Evolutionary conservation across 1,284 basidiomycete genomes (phyloP), one percentile per base, ranked within the genome.

Genomic region (Leucoagaricus sp.): DNA sequence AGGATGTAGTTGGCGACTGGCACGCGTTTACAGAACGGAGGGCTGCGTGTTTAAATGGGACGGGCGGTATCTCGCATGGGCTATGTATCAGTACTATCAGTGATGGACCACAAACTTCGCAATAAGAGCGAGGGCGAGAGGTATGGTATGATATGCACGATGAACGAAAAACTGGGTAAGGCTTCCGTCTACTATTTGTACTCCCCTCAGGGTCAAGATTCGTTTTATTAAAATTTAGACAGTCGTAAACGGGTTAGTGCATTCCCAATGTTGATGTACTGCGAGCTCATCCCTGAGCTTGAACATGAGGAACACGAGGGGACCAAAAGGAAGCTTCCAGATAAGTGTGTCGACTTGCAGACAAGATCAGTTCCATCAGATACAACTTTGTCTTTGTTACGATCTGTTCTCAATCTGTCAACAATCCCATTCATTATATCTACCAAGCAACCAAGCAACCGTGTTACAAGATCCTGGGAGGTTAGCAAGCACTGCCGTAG

Each of bases 1-100:
- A n/a, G n/a, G 38, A 28, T 40, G 40, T 8, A 29, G 31, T 44
- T 49, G 53, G 38, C 36, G 28, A 28, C 48, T 45, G 28, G 41
- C 41, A 50, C 48, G 48, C 47, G 54, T 31, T 36, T n/a, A 19
- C 31, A 10, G 33, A 29, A 50, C 21, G 48, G 26, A 26, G 10
- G 44, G 23, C 48, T 56, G 48, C 54, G 54, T 56, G 36, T 10
- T 56, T 56, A 56, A 45, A 23, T 49, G 44, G 10, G 47, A 41
- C 23, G 31, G 40, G 54, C 54, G 44, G 54, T 45, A 40, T 44
- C 41, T n/a, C n/a, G n/a, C 54, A 56, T 56, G 48, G 45, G 28
- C 21, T 21, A 8, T 41, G 28, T 36, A 53, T 46, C 42, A 53
- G 4, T 45, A 19, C 26, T 36, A 53, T 46, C 42, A 53, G 4